Evolutionary conservation across 2,329 filamentous ascomycete genomes (phyloP), one percentile per base, ranked within the genome.

Genomic region (Pseudogymnoascus sp.): DNA sequence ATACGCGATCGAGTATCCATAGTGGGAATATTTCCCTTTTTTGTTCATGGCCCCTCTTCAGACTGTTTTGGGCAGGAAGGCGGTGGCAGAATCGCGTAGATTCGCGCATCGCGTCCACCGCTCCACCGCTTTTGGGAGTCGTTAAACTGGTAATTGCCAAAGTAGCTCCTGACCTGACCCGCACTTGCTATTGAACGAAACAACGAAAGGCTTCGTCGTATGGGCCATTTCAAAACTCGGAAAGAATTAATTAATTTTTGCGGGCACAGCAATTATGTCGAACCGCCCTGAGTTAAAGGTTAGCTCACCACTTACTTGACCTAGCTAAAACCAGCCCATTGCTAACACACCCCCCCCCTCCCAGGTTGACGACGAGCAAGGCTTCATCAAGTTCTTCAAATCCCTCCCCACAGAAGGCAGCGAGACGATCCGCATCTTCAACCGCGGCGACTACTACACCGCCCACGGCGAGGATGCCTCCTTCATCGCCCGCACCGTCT

Each of bases 301-400:
- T 64, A 35, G 61, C 38, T 42, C 31, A 44, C 16, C 18, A 1
- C 37, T 25, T 28, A 1, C 37, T 16, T 18, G 4, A 14, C 16
- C 37, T n/a, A 4, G 8, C 21, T 23, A 42, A 63, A 63, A 35
- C 33, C n/a, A 21, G 12, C 64, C 62, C 47, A n/a, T 18, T 56
- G 25, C 25, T 56, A 56, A 56, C 47, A 18, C n/a, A 3, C 4
- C 11, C 12, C 14, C 23, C 14, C 23, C 3, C n/a, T 8, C 47
- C n/a, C 25, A 56, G 89, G 91, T 97, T 73, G 95, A 99, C 72
- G 94, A 99, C 73, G 94, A 99, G 79, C 87, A 88, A 72, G 92
- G 93, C 69, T 99, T 99, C 80, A 97, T 97, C 78, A 91, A 88
- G 69, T 96, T 92, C 78, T 99, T 95, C 81, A 93, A 93, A 70